These are phyloP conservation scores for Zanthoxylum bungeanum DNA, from an alignment of 345 rosid genomes.

Conservation along the genomic window DNA sequence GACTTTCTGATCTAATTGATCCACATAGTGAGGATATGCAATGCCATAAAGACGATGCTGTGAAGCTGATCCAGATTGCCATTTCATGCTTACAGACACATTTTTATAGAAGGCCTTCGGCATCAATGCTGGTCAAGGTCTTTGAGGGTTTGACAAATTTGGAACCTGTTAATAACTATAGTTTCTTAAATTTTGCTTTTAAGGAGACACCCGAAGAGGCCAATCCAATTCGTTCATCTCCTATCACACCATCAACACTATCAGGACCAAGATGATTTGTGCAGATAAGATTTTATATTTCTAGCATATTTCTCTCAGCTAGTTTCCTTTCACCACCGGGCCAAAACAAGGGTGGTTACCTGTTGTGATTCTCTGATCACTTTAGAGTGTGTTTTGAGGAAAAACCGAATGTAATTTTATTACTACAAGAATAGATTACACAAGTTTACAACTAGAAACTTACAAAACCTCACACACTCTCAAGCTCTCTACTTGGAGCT, in stretches of 20 bases:
- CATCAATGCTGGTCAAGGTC: constrained; percentile 11
- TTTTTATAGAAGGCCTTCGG: constrained; percentile 10
- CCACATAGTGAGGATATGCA: not conserved
- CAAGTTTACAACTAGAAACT: too few species aligned
- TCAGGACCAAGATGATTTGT: constrained; percentile 1
- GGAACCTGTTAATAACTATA: constrained; percentile 6
- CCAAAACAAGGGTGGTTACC: too few species aligned
- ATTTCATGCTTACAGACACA: constrained; percentile 13
- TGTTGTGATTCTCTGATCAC: too few species aligned
- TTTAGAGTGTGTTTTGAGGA: too few species aligned
- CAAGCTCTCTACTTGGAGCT: too few species aligned
- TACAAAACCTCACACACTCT: too few species aligned
- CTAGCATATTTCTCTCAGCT: too few species aligned
- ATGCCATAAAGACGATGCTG: constrained; percentile 11
- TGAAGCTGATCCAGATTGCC: constrained; percentile 3
- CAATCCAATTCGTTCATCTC: not conserved
- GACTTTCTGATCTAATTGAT: constrained; percentile 10
- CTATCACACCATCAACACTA: not conserved
- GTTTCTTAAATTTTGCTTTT: not conserved
- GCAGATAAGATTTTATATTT: not conserved
- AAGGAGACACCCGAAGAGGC: not conserved
- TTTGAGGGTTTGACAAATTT: constrained; percentile 1
- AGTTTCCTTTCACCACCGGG: too few species aligned
- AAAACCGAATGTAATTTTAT: too few species aligned
- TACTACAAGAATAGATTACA: too few species aligned